Evolutionary conservation across 2,329 filamentous ascomycete species (phyloP).

Genomic region (Colletotrichum magnum): DNA sequence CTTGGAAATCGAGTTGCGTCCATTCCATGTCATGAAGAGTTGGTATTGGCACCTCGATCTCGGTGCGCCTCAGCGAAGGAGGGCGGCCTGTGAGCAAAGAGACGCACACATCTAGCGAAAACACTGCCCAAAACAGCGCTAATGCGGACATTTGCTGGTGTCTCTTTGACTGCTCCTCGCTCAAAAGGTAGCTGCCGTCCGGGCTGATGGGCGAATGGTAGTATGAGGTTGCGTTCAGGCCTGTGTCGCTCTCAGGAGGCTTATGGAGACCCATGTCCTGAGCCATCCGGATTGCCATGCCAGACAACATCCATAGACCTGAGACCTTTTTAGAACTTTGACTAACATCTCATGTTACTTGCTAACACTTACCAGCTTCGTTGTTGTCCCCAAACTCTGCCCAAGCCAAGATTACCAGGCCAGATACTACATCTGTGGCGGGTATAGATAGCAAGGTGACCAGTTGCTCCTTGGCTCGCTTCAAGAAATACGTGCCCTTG

Average conservation of each 20-base stretch:
- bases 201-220: conserved; percentile 8
- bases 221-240: conserved; percentile 6
- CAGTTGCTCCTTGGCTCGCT: conserved; percentile 12
- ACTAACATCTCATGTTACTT: background rate
- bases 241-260: background rate
- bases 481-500: conserved; percentile 13
- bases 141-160: conserved; percentile 16
- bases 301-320: conserved; percentile 21
- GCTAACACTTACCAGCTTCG: background rate
- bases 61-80: background rate
- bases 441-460: conserved; percentile 10
- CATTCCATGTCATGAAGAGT: conserved; percentile 7
- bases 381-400: conserved; percentile 10
- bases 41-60: conserved; percentile 9
- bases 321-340: fast-evolving
- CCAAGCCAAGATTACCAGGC: conserved; percentile 14
- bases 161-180: conserved; percentile 11
- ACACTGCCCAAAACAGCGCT: conserved; percentile 9
- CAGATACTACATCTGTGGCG: conserved; percentile 11
- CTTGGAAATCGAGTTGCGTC: conserved; percentile 2
- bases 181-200: conserved; percentile 1
- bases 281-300: conserved; percentile 13
- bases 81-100: conserved; percentile 13
- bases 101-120: conserved; percentile 2
- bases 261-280: conserved; percentile 17